Conservation (phyloP, 805 yeast genomes). For the Myxozyma vanderwaltii region DNA sequence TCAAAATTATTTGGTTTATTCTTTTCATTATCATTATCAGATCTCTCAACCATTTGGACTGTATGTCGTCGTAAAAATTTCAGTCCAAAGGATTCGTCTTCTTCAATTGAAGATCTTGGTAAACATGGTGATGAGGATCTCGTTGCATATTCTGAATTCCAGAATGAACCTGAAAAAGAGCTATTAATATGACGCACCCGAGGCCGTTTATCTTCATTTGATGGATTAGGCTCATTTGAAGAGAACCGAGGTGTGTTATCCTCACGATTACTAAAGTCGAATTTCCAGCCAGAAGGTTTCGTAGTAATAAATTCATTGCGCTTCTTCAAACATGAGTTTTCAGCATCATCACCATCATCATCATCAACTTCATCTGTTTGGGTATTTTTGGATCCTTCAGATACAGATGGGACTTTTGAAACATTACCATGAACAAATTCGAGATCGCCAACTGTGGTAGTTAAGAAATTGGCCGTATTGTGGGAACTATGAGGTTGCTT, state of each 20-base stretch:
- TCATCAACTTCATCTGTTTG: background rate
- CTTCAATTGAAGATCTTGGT: background rate
- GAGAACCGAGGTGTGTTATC: background rate
- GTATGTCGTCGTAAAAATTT: constrained; percentile 1
- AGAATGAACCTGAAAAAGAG: background rate
- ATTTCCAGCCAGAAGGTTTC: background rate
- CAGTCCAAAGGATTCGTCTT: background rate
- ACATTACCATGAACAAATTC: background rate
- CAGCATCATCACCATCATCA: background rate
- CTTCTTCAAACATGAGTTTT: background rate
- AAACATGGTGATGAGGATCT: background rate
- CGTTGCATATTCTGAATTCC: background rate
- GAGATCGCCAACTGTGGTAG: background rate
- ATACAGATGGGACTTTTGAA: background rate
- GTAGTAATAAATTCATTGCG: background rate
- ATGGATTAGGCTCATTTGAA: background rate
- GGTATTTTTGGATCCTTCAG: background rate
- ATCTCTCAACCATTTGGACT: background rate
- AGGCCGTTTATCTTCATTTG: background rate
- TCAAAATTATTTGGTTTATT: background rate
- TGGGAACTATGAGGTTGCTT: background rate
- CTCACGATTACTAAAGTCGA: background rate
- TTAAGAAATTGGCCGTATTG: background rate
- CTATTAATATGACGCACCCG: background rate
- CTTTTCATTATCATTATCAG: background rate